These are phyloP conservation scores for Aspergillus hortae DNA, from an alignment of 2,329 filamentous ascomycete genomes.

Conservation along the genomic window DNA sequence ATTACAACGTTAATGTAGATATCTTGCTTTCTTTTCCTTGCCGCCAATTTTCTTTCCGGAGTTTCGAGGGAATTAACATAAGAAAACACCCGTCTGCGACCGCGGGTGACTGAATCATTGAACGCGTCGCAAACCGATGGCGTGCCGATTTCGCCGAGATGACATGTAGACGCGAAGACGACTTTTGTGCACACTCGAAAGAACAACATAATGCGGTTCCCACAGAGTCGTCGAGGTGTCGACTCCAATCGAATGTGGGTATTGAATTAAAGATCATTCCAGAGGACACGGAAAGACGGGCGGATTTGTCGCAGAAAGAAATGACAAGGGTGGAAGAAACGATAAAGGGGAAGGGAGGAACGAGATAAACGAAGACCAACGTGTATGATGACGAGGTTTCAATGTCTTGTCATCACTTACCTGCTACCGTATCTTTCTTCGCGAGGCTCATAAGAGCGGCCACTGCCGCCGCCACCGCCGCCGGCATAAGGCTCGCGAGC, in stretches of 20 bases:
- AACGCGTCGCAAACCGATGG: conserved; percentile 32
- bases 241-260: conserved; percentile 29
- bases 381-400: conserved; percentile 15
- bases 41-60: conserved; percentile 40
- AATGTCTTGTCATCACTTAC: conserved; percentile 33
- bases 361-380: conserved; percentile 20
- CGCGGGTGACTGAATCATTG: conserved; percentile 30
- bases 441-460: conserved; percentile 38
- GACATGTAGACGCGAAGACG: conserved; percentile 33
- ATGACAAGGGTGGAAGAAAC: conserved; percentile 1
- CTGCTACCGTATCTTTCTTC: conserved; percentile 40
- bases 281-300: conserved; percentile 28
- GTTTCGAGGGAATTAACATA: conserved; percentile 38
- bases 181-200: conserved; percentile 25
- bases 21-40: conserved; percentile 36
- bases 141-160: conserved; percentile 34
- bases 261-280: conserved; percentile 24
- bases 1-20: conserved; percentile 43
- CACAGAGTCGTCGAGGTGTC: conserved; percentile 33
- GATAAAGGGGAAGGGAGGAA: conserved; percentile 11
- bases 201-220: conserved; percentile 34
- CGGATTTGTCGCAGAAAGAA: conserved; percentile 18
- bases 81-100: conserved; percentile 37
- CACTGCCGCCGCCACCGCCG: conserved; percentile 16
- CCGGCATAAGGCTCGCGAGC: conserved; percentile 32